Evolutionary conservation across 768 basidiomycete genomes (phyloP).

Genomic region (Suillus occidentalis): DNA sequence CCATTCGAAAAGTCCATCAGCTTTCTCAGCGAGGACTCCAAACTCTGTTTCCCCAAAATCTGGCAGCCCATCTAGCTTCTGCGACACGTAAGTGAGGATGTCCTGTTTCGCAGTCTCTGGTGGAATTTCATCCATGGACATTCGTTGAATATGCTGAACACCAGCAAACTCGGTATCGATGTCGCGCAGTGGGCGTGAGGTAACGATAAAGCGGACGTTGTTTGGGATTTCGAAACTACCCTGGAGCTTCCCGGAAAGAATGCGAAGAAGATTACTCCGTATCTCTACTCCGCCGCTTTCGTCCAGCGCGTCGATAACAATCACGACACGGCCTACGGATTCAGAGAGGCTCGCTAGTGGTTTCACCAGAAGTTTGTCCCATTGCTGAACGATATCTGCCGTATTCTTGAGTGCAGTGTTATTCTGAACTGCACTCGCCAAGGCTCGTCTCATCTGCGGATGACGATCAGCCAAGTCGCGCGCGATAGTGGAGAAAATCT

Average conservation of each 20-base stretch:
- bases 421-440: slow-evolving; percentile 2
- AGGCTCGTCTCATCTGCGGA: slow-evolving; percentile 2
- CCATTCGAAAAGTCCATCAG: slow-evolving; percentile 13
- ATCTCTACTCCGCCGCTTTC: slow-evolving; percentile 10
- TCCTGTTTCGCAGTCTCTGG: not conserved
- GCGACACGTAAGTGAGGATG: slow-evolving; percentile 5
- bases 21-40: not conserved
- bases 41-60: not conserved
- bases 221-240: not conserved
- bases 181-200: slow-evolving; percentile 11
- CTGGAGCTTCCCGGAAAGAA: not conserved
- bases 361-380: slow-evolving; percentile 18
- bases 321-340: slow-evolving; percentile 20
- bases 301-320: slow-evolving; percentile 28
- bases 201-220: slow-evolving; percentile 10
- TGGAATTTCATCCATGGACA: slow-evolving; percentile 9
- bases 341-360: slow-evolving; percentile 7
- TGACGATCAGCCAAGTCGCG: slow-evolving; percentile 22
- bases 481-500: slow-evolving; percentile 17
- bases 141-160: not conserved
- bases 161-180: not conserved
- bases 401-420: slow-evolving; percentile 5
- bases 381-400: slow-evolving; percentile 10
- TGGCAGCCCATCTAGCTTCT: not conserved
- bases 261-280: slow-evolving; percentile 15